Base-by-base conservation (phyloP, 768 basidiomycete genomes). In the Termitomyces sp. region DNA sequence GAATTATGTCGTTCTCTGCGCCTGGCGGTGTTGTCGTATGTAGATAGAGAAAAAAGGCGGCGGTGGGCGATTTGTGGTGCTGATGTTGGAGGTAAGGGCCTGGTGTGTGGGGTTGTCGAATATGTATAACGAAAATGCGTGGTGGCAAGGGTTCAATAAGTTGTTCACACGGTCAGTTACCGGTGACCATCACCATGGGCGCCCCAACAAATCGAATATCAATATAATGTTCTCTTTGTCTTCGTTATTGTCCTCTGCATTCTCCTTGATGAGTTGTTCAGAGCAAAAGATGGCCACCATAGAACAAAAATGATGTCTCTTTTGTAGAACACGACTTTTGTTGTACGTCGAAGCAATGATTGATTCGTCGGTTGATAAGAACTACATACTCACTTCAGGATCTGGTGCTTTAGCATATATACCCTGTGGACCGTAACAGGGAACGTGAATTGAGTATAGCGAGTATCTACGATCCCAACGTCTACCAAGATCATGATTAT, bases 91-190 rank as follows among this genome's bases (percentile, higher is more conserved):
- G 53, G 52, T 24, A 53, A 57, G 32, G 43, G 37, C n/a, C n/a
- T n/a, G n/a, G n/a, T n/a, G n/a, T n/a, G n/a, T 37, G 18, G 43
- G 42, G 46, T 26, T 36, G 46, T 41, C 31, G 24, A 22, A 27
- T 39, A n/a, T 52, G 51, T 39, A 51, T 52, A 22, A 36, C 41
- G 57, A 60, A 60, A 29, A 57, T 24, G 46, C 46, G 46, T 46
- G 55, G 20, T n/a, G 37, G 16, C 37, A 44, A 57, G 46, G 59
- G 59, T 53, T 56, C 26, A 24, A 29, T 26, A 18, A 24, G n/a
- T 53, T 22, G 52, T 60, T 60, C 59, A 44, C 59, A 60, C 59
- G 59, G 51, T 60, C 59, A 24, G 26, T 51, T 51, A 31, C 29
- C 14, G 20, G 24, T 18, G 24, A 49, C 39, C 53, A 44, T 48